Percentiles rank a stretch among this genome's conserved stretches.
Evolutionary conservation across 2,329 filamentous ascomycete species (phyloP).

Genomic region (Botryotinia convoluta): DNA sequence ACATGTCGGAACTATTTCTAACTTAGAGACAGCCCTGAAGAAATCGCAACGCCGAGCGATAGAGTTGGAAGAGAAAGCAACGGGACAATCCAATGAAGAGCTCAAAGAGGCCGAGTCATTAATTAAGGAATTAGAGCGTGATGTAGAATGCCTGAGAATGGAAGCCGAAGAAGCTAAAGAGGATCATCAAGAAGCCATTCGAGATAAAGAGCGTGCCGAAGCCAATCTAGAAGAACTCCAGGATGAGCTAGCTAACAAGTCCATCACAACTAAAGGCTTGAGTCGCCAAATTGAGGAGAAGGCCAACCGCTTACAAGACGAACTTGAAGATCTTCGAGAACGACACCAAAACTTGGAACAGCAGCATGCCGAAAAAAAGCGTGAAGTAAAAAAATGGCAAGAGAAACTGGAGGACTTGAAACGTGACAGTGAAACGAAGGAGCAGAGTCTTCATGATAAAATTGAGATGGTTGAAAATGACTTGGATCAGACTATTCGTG

Average conservation of each 20-base stretch:
- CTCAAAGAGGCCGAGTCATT: conserved; percentile 39
- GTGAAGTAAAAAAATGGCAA: conserved; percentile 42
- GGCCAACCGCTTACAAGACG: conserved; percentile 61
- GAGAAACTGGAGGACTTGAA: conserved; percentile 43
- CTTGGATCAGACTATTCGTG: conserved; percentile 36
- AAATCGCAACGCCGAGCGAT: conserved; percentile 49
- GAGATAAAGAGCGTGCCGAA: conserved; percentile 57
- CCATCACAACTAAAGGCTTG: conserved; percentile 70
- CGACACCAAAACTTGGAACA: conserved; percentile 44
- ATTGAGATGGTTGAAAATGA: conserved; percentile 45
- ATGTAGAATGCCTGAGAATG: conserved; percentile 52
- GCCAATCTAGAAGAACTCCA: conserved; percentile 64
- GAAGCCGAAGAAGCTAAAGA: conserved; percentile 55
- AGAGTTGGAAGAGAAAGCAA: conserved; percentile 57
- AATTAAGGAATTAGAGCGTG: conserved; percentile 57
- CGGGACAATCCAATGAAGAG: conserved; percentile 47
- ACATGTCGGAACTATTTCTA: conserved; percentile 51
- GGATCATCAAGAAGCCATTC: conserved; percentile 51
- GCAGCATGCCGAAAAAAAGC: conserved; percentile 45
- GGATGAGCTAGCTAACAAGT: conserved; percentile 77
- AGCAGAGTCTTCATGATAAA: conserved; percentile 41
- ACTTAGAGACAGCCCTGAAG: conserved; percentile 59
- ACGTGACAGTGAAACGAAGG: conserved; percentile 34
- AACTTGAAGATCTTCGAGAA: conserved; percentile 54
- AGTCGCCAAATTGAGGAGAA: conserved; percentile 75